These are phyloP conservation scores for Fallopia convolvulus DNA, from an alignment of 148 eudicot genomes.

Conservation along the genomic window DNA sequence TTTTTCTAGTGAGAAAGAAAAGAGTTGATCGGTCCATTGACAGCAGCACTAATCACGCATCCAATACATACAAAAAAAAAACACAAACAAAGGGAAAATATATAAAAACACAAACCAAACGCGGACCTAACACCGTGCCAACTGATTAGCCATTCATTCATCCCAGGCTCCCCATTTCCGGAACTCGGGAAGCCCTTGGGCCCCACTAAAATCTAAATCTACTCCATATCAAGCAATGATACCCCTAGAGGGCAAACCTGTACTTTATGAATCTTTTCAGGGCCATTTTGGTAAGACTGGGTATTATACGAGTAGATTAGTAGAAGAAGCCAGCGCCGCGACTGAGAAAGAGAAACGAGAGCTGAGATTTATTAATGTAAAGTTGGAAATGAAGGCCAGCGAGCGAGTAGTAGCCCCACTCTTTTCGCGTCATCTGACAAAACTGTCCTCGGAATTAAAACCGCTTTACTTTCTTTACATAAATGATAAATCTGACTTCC, in stretches of 20 bases:
- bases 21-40: neutral
- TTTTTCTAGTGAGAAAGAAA: neutral
- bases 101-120: neutral
- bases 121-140: neutral
- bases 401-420: neutral
- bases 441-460: slow-evolving; percentile 2
- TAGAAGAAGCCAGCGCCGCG: neutral
- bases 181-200: neutral
- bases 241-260: neutral
- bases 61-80: neutral
- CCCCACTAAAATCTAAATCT: neutral
- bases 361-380: too few species aligned
- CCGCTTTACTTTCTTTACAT: neutral
- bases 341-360: too few species aligned
- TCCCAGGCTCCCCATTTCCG: neutral
- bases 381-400: neutral
- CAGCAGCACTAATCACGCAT: neutral
- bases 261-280: neutral
- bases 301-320: neutral
- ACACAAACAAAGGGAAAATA: neutral
- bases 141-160: neutral
- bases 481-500: slow-evolving; percentile 3
- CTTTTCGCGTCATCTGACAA: slow-evolving; percentile 1
- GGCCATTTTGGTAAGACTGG: neutral
- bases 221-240: neutral